Base-by-base conservation (phyloP, 2,329 filamentous ascomycete genomes). In the Dendryphion nanum region DNA sequence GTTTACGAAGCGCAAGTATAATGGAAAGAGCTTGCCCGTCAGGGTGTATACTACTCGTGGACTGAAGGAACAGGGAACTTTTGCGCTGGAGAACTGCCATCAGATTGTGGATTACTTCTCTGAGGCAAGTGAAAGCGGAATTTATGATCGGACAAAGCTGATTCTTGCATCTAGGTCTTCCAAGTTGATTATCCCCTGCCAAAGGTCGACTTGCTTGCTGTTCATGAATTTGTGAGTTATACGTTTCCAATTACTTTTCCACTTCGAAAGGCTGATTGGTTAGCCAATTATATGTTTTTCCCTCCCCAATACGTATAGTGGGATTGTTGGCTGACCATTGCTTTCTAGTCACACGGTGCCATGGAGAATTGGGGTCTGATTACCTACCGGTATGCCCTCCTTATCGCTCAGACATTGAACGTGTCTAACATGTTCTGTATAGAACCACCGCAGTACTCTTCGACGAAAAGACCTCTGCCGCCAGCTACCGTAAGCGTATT, bases 311-410 rank as follows among this genome's bases (percentile, higher is more conserved):
- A n/a, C n/a, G n/a, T 21, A 13, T 34, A 16, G 15, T 4, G 32
- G 15, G 18, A 36, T n/a, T 16, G 12, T 12, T 42, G 29, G 51
- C 73, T 77, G 57, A 77, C 63, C 57, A 35, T 45, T 53, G 55
- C 36, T 49, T 62, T 52, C 48, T 70, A 78, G 76, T 77, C 75
- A 57, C 75, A 78, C 42, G 91, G 91, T 50, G 91, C 90, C 47
- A 96, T 97, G 90, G 90, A 97, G 76, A 97, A 97, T 68, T 97
- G 91, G 91, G 91, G 91, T 63, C 76, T 98, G 37, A 89, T 98
- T 41, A 97, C 93, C 20, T 98, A 97, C 71, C 81, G 89, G 64
- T 66, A 15, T 43, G 48, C n/a, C n/a, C n/a, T n/a, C n/a, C n/a
- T n/a, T n/a, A n/a, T n/a, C n/a, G n/a, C n/a, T n/a, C n/a, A n/a